Percentiles rank a stretch among this genome's conserved stretches.
These are phyloP conservation scores for Raddia guianensis DNA, from an alignment of 176 grass and related monocot species.

Conservation along the genomic window DNA sequence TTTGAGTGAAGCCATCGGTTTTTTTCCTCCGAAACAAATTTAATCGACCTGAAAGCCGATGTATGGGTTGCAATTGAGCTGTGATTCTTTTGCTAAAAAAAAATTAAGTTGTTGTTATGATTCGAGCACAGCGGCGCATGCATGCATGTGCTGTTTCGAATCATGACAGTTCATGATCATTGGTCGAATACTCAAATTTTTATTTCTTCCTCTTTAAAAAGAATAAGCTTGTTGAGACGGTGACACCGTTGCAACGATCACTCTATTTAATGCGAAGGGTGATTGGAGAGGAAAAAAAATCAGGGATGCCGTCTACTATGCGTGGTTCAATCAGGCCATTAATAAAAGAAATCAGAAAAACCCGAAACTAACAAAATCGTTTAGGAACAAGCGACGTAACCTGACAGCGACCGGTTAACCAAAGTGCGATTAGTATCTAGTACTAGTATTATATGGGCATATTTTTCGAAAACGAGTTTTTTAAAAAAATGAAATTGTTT, in stretches of 20 bases:
- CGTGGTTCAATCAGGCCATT: neutral
- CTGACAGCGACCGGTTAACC: slow-evolving; percentile 42
- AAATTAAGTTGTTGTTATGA: neutral
- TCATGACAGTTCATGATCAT: neutral
- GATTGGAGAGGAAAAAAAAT: no score
- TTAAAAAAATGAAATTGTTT: neutral
- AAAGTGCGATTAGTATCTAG: slow-evolving; percentile 10
- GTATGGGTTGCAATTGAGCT: neutral
- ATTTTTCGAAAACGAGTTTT: no score
- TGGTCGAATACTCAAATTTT: neutral
- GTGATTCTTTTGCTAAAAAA: no score
- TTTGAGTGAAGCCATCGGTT: neutral
- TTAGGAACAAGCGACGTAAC: slow-evolving; percentile 24
- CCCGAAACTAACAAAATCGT: neutral
- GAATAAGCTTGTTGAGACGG: neutral
- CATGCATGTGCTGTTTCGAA: neutral
- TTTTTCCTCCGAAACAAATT: neutral
- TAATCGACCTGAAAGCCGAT: neutral
- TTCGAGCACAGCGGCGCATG: neutral
- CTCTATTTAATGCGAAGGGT: no score
- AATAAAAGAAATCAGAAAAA: neutral
- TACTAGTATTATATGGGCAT: no score
- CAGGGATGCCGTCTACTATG: neutral
- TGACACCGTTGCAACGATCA: neutral
- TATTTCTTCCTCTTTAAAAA: neutral